Conservation (phyloP, 805 yeast genomes). For the Metschnikowia vanudenii region DNA sequence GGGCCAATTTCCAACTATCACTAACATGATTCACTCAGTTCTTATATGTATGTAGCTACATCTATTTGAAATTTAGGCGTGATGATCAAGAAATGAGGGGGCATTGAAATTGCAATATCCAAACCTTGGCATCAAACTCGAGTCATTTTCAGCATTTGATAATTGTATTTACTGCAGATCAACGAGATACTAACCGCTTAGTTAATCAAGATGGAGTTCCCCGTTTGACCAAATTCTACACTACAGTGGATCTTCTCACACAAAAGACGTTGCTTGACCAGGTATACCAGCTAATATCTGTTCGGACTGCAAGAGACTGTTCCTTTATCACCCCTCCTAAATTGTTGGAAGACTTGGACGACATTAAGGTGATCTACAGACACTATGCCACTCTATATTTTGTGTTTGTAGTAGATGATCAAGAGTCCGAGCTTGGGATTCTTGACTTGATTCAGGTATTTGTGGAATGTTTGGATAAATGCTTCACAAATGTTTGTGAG, state of each 20-base stretch:
- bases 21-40: conserved; percentile 80
- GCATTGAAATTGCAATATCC: no score
- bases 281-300: conserved; percentile 72
- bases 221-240: conserved; percentile 84
- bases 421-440: conserved; percentile 92
- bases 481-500: conserved; percentile 94
- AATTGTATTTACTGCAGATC: background rate
- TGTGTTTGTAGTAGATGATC: conserved; percentile 93
- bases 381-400: conserved; percentile 95
- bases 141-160: no score
- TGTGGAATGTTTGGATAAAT: conserved; percentile 89
- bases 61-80: no score
- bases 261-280: conserved; percentile 80
- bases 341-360: conserved; percentile 62
- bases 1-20: background rate
- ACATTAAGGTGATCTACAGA: conserved; percentile 85
- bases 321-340: conserved; percentile 91
- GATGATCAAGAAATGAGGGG: no score
- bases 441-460: conserved; percentile 93
- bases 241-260: conserved; percentile 82
- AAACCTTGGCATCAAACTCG: no score
- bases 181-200: conserved; percentile 29
- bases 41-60: conserved; percentile 59
- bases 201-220: conserved; percentile 92
- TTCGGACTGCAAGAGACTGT: conserved; percentile 73